These are phyloP conservation scores for Rhizopus arrhizus DNA, from an alignment of 371 early-diverging fungal genomes.

Conservation along the genomic window DNA sequence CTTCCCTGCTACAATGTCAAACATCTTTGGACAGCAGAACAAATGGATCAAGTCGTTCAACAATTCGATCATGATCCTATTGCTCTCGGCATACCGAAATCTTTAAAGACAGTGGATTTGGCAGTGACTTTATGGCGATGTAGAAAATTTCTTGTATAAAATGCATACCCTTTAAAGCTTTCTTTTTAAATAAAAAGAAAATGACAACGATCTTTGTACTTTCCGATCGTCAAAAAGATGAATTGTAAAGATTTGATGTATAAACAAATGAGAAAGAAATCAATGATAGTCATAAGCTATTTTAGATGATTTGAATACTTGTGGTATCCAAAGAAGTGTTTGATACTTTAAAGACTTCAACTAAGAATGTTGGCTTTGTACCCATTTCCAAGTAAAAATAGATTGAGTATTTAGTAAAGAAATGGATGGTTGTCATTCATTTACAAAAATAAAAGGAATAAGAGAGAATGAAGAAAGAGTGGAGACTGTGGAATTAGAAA, in stretches of 20 bases:
- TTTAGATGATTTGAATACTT: too few species aligned
- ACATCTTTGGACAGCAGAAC: constrained; percentile 10
- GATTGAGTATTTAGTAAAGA: constrained; percentile 83
- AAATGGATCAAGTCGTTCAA: neutral
- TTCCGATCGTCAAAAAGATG: too few species aligned
- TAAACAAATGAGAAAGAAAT: neutral
- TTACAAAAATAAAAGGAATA: constrained; percentile 69
- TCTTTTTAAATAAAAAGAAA: too few species aligned
- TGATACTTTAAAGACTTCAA: constrained; percentile 66
- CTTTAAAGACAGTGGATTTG: constrained; percentile 15
- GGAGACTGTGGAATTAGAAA: constrained; percentile 87
- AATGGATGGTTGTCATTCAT: constrained; percentile 89
- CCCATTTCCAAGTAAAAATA: constrained; percentile 75
- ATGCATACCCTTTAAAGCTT: too few species aligned
- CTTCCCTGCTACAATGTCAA: constrained; percentile 26
- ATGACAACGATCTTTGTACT: too few species aligned
- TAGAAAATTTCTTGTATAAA: constrained; percentile 3
- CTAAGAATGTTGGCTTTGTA: constrained; percentile 66
- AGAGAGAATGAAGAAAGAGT: neutral
- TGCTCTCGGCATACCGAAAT: constrained; percentile 20
- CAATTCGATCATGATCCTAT: neutral
- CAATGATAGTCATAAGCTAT: too few species aligned
- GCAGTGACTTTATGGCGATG: constrained; percentile 24
- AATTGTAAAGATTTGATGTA: neutral
- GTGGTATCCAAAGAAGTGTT: constrained; percentile 48